Evolutionary conservation across 768 basidiomycete species (phyloP), one percentile per base, ranked within the genome.

Genomic region (Xerocomellus dryophilus): DNA sequence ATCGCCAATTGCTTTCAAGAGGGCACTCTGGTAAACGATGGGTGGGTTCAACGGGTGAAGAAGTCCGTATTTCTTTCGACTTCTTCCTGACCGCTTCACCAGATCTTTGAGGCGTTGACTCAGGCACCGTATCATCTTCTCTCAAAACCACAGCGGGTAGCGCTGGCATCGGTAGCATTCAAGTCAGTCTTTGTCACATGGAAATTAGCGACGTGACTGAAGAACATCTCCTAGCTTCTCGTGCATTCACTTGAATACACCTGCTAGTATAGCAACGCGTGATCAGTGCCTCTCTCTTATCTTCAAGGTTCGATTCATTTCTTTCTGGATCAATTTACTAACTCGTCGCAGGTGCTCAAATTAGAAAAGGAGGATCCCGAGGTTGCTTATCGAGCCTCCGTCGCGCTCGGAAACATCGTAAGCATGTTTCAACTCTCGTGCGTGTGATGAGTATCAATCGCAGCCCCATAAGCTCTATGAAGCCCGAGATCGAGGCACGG

Each of bases 1-100:
- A 61, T 97, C 34, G 84, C 90, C 25, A 99, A 99, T 69, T 72
- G 79, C 32, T 85, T 94, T 65, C 81, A 85, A 60, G 85, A 85
- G 4, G 77, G 74, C 17, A 67, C 74, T 7, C 64, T 60, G 5
- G 57, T 78, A 38, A 69, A 66, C 7, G 76, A 80, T 46, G 77
- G 73, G 23, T 86, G 86, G 86, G 70, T 78, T 17, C 67, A 69
- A 23, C 74, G 79, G 66, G 88, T 85, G 18, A 53, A 32, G 54
- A 10, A 34, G 12, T 36, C 11, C 51, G 21, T n/a, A 18, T 51
- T 51, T 57, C 31, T 40, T 53, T 29, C 56, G 38, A 41, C 29
- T n/a, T 36, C 32, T 47, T 45, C 35, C 50, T 54, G 31, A 51
- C 52, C n/a, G 15, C 51, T 46, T 54, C 40, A 55, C 47, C 62